Percentiles rank a stretch among this genome's conserved stretches.
phyloP scores from a whole-genome alignment of 257 asterid genomes.

The Gentiana macrophylla region DNA sequence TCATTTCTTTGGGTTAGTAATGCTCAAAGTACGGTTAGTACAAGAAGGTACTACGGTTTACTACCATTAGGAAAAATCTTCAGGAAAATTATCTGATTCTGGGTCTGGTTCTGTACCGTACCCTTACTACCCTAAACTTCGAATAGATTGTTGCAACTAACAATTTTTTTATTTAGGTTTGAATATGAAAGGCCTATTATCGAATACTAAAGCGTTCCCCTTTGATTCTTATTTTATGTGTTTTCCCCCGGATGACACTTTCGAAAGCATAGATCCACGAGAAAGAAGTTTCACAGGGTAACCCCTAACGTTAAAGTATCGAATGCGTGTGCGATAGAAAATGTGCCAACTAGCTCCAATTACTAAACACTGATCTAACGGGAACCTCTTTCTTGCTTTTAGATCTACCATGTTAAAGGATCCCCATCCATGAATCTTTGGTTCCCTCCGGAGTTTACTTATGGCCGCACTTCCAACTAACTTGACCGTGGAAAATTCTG shows the following conservation, averaged over 20 bases:
- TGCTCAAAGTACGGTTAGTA: neutral
- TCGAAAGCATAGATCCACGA: constrained; percentile 3
- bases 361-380: too few species aligned
- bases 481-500: too few species aligned
- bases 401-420: too few species aligned
- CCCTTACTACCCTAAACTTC: constrained; percentile 1
- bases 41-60: constrained; percentile 2
- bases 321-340: too few species aligned
- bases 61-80: constrained; percentile 3
- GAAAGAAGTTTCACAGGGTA: too few species aligned
- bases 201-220: constrained; percentile 2
- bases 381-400: too few species aligned
- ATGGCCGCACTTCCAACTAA: too few species aligned
- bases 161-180: neutral
- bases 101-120: neutral
- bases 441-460: too few species aligned
- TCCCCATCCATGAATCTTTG: too few species aligned
- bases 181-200: constrained; percentile 1
- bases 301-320: too few species aligned
- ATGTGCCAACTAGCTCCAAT: too few species aligned
- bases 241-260: constrained; percentile 1
- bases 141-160: neutral
- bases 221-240: neutral
- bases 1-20: neutral
- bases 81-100: constrained; percentile 1